A percentile compares a stretch with the other conserved stretches of the same genome.
These are phyloP conservation scores for Phaseolus coccineus DNA, from an alignment of 331 rosid genomes.

Conservation along the genomic window DNA sequence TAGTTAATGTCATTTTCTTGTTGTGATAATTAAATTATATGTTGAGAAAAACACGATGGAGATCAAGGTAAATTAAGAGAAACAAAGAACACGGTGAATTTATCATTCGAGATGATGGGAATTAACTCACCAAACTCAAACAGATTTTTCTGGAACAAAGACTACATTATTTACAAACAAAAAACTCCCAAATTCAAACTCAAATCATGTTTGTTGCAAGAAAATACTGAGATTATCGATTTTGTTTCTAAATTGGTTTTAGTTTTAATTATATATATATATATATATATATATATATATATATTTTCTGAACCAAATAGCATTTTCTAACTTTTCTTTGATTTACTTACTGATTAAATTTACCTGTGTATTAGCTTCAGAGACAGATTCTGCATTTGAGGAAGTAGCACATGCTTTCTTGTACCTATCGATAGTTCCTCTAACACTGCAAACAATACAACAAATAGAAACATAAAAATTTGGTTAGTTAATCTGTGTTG, in stretches of 20 bases:
- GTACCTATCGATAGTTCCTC: slow-evolving; percentile 82
- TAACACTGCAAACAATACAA: slow-evolving; percentile 61
- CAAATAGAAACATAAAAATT: not conserved
- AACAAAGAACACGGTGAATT: no score
- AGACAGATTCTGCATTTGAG: slow-evolving; percentile 67
- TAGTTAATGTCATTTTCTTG: not conserved
- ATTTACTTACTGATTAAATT: not conserved
- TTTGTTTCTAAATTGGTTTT: no score
- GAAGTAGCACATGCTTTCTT: slow-evolving; percentile 75
- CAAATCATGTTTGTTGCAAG: no score
- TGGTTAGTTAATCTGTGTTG: not conserved
- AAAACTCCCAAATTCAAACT: no score
- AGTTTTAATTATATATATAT: no score
- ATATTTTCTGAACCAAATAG: no score
- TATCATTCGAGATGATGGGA: no score
- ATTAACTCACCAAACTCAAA: no score
- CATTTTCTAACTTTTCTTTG: not conserved
- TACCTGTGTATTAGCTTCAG: slow-evolving; percentile 88
- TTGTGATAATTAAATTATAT: not conserved
- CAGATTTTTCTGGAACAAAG: no score
- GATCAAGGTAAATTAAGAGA: not conserved
- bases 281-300: no score
- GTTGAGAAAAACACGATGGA: not conserved
- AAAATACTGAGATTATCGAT: no score
- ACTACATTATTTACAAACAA: no score